These are phyloP conservation scores for Lentinus tigrinus DNA, from an alignment of 768 basidiomycete species.

Conservation along the genomic window DNA sequence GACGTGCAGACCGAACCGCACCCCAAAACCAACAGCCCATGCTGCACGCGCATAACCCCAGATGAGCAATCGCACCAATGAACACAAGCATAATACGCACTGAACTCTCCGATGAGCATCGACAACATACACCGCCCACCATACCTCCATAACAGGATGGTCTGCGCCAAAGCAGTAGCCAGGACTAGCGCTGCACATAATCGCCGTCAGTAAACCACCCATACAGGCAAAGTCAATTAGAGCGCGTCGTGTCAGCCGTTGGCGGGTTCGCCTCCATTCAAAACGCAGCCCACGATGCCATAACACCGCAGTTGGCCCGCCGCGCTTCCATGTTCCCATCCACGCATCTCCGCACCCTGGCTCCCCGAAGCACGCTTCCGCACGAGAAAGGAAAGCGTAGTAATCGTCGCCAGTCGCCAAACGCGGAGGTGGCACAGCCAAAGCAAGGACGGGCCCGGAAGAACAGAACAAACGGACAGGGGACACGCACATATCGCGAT, in stretches of 20 bases:
- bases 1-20: constrained; percentile 53
- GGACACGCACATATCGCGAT: constrained; percentile 44
- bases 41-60: constrained; percentile 34
- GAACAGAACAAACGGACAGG: neutral
- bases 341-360: neutral
- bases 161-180: constrained; percentile 41
- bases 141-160: constrained; percentile 40
- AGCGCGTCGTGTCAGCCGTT: too few relatives aligned
- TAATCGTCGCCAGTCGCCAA: neutral
- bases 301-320: neutral
- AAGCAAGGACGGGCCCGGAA: neutral
- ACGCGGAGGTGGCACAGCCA: neutral
- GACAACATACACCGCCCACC: constrained; percentile 59
- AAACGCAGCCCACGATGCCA: neutral
- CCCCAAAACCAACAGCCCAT: constrained; percentile 54
- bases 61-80: neutral
- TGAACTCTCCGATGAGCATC: constrained; percentile 61
- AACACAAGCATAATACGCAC: constrained; percentile 31
- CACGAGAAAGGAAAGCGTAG: constrained; percentile 1
- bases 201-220: neutral
- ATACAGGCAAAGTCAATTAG: neutral
- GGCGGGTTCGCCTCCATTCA: neutral
- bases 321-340: neutral
- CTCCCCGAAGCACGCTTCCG: neutral
- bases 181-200: constrained; percentile 21